A percentile compares a stretch with the other conserved stretches of the same genome.
phyloP scores from a whole-genome alignment of 306 rosid genomes.

The Ochetophila trinervis region DNA sequence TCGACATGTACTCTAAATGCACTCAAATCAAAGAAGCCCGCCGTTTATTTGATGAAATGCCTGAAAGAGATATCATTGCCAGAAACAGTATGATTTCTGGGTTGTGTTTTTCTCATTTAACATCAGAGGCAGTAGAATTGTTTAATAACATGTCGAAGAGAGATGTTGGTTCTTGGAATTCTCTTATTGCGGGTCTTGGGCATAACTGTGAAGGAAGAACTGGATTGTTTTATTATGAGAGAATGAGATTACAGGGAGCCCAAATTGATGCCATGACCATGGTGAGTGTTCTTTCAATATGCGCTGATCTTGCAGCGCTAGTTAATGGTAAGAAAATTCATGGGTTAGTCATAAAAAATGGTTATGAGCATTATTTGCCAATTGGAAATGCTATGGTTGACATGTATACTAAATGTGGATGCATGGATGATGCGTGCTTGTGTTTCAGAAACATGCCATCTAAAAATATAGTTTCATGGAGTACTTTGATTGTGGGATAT shows the following conservation, averaged over 20 bases:
- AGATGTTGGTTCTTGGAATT: constrained; percentile 35
- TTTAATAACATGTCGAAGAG: constrained; percentile 23
- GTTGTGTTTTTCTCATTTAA: constrained; percentile 14
- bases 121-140: constrained; percentile 19
- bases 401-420: constrained; percentile 42
- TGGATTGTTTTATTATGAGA: constrained; percentile 25
- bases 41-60: constrained; percentile 33
- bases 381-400: constrained; percentile 25
- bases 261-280: constrained; percentile 31
- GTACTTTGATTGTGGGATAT: constrained; percentile 26
- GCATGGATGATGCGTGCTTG: constrained; percentile 16
- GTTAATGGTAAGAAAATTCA: constrained; percentile 16
- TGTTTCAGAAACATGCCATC: constrained; percentile 23
- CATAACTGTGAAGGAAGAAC: constrained; percentile 21
- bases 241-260: constrained; percentile 28
- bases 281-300: constrained; percentile 28
- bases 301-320: constrained; percentile 32
- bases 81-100: constrained; percentile 35
- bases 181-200: constrained; percentile 28
- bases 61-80: constrained; percentile 27
- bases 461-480: constrained; percentile 35
- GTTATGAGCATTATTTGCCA: constrained; percentile 25
- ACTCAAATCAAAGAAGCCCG: constrained; percentile 11
- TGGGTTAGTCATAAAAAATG: constrained; percentile 21
- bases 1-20: constrained; percentile 30